Conservation (phyloP, 192 early-diverging fungal genomes). For the Fimicolochytrium jonesii region DNA sequence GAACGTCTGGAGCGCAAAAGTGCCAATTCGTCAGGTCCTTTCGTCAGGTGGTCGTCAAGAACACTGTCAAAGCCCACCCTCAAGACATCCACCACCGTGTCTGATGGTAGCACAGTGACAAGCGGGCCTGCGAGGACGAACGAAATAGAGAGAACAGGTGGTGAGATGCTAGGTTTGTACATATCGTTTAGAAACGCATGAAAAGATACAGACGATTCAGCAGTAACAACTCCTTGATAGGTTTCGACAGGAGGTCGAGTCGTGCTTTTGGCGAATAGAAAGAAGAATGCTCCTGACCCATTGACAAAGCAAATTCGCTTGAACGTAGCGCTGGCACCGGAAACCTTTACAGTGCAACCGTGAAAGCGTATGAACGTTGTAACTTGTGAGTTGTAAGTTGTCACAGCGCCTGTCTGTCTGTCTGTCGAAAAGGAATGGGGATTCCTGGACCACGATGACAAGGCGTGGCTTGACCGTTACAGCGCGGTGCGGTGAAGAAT, state of each 20-base stretch:
- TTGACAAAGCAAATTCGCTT: background rate
- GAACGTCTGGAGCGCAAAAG: slow-evolving; percentile 1
- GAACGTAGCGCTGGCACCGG: no score
- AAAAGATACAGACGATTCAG: slow-evolving; percentile 7
- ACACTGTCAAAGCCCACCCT: slow-evolving; percentile 1
- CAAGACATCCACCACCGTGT: slow-evolving; percentile 12
- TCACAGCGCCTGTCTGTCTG: no score
- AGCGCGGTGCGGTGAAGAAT: no score
- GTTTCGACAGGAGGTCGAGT: background rate
- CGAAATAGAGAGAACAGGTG: background rate
- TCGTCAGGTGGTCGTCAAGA: background rate
- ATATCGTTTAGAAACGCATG: background rate
- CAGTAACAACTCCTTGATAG: slow-evolving; percentile 13
- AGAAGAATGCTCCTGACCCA: slow-evolving; percentile 24
- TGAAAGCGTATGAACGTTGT: no score
- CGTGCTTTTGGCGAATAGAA: slow-evolving; percentile 13
- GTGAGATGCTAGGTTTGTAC: background rate
- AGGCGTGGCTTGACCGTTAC: no score
- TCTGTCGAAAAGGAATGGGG: no score
- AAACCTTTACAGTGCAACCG: no score
- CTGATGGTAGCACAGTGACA: slow-evolving; percentile 12
- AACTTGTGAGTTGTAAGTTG: no score
- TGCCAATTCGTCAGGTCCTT: background rate
- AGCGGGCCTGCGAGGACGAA: slow-evolving; percentile 14
- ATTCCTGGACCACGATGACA: no score